Evolutionary conservation across 1,284 basidiomycete genomes (phyloP).

Genomic region (Cerrena zonata): DNA sequence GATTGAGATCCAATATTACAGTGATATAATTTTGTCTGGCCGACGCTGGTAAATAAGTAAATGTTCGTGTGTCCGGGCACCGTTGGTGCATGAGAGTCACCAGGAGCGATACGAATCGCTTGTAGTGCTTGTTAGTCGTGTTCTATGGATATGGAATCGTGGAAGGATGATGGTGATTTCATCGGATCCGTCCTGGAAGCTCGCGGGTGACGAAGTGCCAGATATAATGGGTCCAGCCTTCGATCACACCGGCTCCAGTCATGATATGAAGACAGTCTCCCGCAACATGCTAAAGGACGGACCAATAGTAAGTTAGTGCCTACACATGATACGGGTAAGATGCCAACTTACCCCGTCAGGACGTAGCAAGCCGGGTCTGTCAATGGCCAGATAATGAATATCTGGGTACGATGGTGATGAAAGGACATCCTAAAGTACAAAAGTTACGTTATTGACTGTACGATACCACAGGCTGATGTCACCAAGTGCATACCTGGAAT

Average conservation of each 20-base stretch:
- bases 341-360: conserved; percentile 47
- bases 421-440: conserved; percentile 28
- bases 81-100: too few relatives aligned
- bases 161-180: background rate
- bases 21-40: too few relatives aligned
- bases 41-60: too few relatives aligned
- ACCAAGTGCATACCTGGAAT: conserved; percentile 42
- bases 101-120: too few relatives aligned
- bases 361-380: conserved; percentile 46
- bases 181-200: background rate
- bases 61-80: too few relatives aligned
- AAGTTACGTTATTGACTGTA: too few relatives aligned
- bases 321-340: background rate
- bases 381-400: conserved; percentile 48
- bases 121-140: too few relatives aligned
- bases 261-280: conserved; percentile 57
- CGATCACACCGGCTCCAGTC: conserved; percentile 51
- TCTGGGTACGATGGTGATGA: conserved; percentile 36
- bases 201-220: conserved; percentile 45
- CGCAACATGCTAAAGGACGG: conserved; percentile 49
- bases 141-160: too few relatives aligned
- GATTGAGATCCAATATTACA: too few relatives aligned
- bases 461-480: too few relatives aligned
- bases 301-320: conserved; percentile 4
- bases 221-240: conserved; percentile 59